Evolutionary conservation across 2,329 filamentous ascomycete genomes (phyloP).

Genomic region (Onygenales sp.): DNA sequence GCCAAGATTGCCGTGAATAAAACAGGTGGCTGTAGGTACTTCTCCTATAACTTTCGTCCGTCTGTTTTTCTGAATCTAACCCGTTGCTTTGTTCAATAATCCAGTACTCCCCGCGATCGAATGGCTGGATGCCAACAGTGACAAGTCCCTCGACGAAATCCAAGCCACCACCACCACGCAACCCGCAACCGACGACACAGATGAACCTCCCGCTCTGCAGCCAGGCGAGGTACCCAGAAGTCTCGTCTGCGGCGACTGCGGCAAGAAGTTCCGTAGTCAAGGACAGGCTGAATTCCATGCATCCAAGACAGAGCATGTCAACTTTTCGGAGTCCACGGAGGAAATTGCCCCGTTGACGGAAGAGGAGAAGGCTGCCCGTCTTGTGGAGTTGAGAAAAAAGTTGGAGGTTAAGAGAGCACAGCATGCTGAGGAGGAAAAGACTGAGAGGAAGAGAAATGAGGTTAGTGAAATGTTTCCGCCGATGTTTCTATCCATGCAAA

Average conservation of each 20-base stretch:
- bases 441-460: constrained; percentile 14
- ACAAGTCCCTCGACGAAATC: constrained; percentile 54
- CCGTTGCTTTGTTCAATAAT: constrained; percentile 42
- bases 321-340: constrained; percentile 90
- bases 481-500: background rate
- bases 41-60: background rate
- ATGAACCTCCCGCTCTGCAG: constrained; percentile 56
- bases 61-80: background rate
- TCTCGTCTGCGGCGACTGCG: constrained; percentile 88
- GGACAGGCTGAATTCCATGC: constrained; percentile 84
- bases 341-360: constrained; percentile 84
- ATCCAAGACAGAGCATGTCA: constrained; percentile 77
- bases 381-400: constrained; percentile 30
- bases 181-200: constrained; percentile 43
- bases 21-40: constrained; percentile 61
- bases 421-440: constrained; percentile 12
- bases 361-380: constrained; percentile 74
- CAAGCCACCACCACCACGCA: constrained; percentile 22
- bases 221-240: constrained; percentile 66
- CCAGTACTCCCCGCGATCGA: constrained; percentile 65
- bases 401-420: constrained; percentile 10
- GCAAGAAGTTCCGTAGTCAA: constrained; percentile 76
- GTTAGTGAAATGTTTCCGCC: constrained; percentile 2
- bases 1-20: constrained; percentile 78
- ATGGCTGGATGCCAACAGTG: constrained; percentile 89